Evolutionary conservation across 1,284 basidiomycete genomes (phyloP), one percentile per base, ranked within the genome.

Genomic region (Fomitopsis pinicola): DNA sequence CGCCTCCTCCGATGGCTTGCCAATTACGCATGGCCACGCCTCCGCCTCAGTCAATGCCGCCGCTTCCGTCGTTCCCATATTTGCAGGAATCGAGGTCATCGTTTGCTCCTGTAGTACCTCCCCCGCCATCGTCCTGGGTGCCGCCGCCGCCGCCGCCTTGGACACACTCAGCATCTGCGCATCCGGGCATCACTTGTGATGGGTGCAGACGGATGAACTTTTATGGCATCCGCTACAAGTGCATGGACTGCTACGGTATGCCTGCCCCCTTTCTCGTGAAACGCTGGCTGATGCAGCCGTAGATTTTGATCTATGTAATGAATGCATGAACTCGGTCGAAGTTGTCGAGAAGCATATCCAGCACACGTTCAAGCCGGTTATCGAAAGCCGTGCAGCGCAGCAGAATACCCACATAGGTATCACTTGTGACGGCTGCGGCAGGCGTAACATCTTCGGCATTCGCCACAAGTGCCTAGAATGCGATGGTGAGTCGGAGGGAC

Each of bases 211-310:
- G 74, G 17, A 60, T 55, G 55, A 80, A 75, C 6, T 76, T 91
- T 45, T 74, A 79, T 53, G 89, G 89, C 15, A 70, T 84, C 62
- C 79, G 90, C 55, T 84, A 88, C 70, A 91, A 91, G 70, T 91
- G 89, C 66, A 70, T 90, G 19, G 86, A 89, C 66, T 91, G 89
- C 70, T 74, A 77, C 54, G 78, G 88, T 88, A 57, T 30, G 58
- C 46, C 7, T 48, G 12, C 17, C 5, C 17, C 7, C 5, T 19
- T 4, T 73, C 59, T 59, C 73, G n/a, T 22, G 22, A 22, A 22
- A 50, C 26, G 8, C 14, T 3, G 22, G n/a, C 64, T 68, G 42
- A 38, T 64, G 64, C 14, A 35, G 10, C 19, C 12, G 17, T 42
- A 30, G 63, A 67, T 38, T 66, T 64, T 50, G 66, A 67, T 46